These are phyloP conservation scores for Coniochaeta hoffmannii DNA, from an alignment of 2,329 filamentous ascomycete genomes.

Conservation along the genomic window DNA sequence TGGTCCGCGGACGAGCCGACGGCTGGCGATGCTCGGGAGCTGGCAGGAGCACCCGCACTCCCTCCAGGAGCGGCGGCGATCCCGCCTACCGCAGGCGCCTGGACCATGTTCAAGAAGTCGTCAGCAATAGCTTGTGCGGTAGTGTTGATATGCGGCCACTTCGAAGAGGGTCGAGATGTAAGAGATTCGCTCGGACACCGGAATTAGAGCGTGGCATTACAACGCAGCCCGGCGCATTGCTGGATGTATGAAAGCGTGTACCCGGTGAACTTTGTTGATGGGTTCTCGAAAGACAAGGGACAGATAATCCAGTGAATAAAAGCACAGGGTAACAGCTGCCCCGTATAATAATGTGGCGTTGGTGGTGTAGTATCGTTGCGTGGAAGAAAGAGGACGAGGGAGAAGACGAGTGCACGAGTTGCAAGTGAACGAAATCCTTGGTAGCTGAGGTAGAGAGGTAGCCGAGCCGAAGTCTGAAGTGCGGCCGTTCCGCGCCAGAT, in stretches of 20 bases:
- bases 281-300: background rate
- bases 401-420: background rate
- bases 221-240: background rate
- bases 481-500: background rate
- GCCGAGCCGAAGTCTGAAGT: background rate
- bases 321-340: background rate
- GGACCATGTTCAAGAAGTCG: constrained; percentile 9
- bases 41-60: constrained; percentile 32
- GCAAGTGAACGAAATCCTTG: background rate
- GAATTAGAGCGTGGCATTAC: background rate
- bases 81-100: constrained; percentile 11
- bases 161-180: background rate
- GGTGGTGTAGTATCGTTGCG: background rate
- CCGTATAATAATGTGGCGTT: background rate
- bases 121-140: background rate
- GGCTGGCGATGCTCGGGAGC: constrained; percentile 45
- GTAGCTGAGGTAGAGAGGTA: background rate
- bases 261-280: background rate
- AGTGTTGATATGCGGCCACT: background rate
- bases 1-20: constrained; percentile 26
- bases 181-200: background rate
- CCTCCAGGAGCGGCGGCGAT: constrained; percentile 8
- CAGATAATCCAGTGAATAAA: background rate
- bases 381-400: background rate
- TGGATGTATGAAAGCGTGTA: background rate